Percentiles rank a stretch among this genome's conserved stretches.
Conservation (phyloP, 441 rosid species). For the Erodium trifolium region DNA sequence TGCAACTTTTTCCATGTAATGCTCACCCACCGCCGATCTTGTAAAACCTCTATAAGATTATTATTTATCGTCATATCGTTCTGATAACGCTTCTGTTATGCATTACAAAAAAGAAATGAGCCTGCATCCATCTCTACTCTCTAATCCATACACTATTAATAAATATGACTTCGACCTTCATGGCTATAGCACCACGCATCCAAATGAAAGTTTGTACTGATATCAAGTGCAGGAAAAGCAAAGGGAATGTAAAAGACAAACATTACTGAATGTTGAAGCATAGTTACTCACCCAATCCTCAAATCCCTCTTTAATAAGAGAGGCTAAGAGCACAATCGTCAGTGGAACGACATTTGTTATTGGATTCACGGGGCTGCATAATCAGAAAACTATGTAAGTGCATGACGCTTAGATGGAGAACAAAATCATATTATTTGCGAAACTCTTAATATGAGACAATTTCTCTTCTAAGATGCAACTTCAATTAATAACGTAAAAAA, state of each 20-base stretch:
- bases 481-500: not conserved
- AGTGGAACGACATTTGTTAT: slow-evolving; percentile 87
- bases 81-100: slow-evolving; percentile 87
- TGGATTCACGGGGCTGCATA: slow-evolving; percentile 93
- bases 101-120: slow-evolving; percentile 20
- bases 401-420: not conserved
- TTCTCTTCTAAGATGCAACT: slow-evolving; percentile 1
- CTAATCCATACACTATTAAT: not conserved
- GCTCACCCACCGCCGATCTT: slow-evolving; percentile 68
- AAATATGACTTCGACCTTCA: slow-evolving; percentile 11
- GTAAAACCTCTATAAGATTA: slow-evolving; percentile 70
- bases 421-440: not conserved
- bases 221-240: slow-evolving; percentile 11
- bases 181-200: slow-evolving; percentile 5
- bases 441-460: not conserved
- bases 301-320: slow-evolving; percentile 95
- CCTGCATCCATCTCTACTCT: not conserved
- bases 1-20: slow-evolving; percentile 92
- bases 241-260: slow-evolving; percentile 5
- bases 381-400: slow-evolving; percentile 24
- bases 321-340: slow-evolving; percentile 89
- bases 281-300: slow-evolving; percentile 89
- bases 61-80: slow-evolving; percentile 92
- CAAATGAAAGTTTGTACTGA: slow-evolving; percentile 5
- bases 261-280: slow-evolving; percentile 8